phyloP scores from a whole-genome alignment of 805 yeast genomes.

The Starmerella vitae region DNA sequence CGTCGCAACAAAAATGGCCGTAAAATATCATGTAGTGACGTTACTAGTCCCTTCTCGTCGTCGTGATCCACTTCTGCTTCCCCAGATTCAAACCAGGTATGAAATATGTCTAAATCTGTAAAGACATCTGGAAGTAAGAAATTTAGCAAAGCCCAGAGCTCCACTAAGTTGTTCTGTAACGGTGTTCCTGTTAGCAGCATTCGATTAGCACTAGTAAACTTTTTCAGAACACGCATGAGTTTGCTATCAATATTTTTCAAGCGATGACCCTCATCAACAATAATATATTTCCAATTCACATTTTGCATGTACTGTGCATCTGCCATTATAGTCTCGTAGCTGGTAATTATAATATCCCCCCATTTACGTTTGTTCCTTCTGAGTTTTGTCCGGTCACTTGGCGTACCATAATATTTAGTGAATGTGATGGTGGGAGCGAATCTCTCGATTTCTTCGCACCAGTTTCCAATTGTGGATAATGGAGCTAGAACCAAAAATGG shows the following conservation, averaged over 20 bases:
- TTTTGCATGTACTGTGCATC: conserved; percentile 46
- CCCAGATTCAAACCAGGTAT: conserved; percentile 77
- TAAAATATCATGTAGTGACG: conserved; percentile 71
- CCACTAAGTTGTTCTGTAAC: conserved; percentile 76
- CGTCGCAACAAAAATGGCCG: conserved; percentile 80
- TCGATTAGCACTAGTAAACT: conserved; percentile 46
- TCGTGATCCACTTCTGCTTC: conserved; percentile 42
- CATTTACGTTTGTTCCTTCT: conserved; percentile 24
- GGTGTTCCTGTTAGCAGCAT: conserved; percentile 92
- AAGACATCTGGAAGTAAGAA: conserved; percentile 88
- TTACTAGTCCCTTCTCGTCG: conserved; percentile 47
- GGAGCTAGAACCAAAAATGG: conserved; percentile 94
- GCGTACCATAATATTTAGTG: conserved; percentile 47
- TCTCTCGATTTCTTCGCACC: conserved; percentile 58
- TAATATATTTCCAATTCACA: conserved; percentile 62
- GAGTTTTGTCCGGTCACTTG: conserved; percentile 39
- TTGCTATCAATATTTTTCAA: conserved; percentile 72
- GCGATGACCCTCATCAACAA: conserved; percentile 94
- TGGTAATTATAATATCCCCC: conserved; percentile 52
- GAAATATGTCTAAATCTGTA: conserved; percentile 76
- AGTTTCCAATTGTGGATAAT: conserved; percentile 74
- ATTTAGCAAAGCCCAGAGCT: conserved; percentile 83
- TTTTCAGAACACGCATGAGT: conserved; percentile 57
- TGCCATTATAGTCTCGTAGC: conserved; percentile 65
- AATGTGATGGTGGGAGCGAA: conserved; percentile 63